Percentiles rank a stretch among this genome's conserved stretches.
phyloP scores from a whole-genome alignment of 495 filamentous ascomycete genomes.

The Cercophora sp. region DNA sequence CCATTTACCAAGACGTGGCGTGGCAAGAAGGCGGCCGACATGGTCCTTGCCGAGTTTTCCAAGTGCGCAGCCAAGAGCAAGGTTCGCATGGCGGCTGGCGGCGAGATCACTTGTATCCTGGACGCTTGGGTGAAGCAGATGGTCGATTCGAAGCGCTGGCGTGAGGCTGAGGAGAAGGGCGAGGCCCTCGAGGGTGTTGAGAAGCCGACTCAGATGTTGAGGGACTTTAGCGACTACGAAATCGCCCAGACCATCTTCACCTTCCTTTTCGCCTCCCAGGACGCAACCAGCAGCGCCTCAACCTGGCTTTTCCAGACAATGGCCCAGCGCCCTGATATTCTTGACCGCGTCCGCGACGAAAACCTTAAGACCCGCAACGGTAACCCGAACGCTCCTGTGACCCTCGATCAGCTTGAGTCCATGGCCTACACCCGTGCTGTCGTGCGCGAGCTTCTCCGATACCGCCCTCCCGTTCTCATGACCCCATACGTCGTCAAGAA shows the following conservation, averaged over 20 bases:
- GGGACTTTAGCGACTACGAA: conserved; percentile 86
- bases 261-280: conserved; percentile 96
- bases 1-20: conserved; percentile 97
- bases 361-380: conserved; percentile 76
- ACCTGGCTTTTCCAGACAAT: conserved; percentile 95
- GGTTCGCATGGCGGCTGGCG: conserved; percentile 86
- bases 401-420: conserved; percentile 79
- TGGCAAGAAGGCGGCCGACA: conserved; percentile 90
- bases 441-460: conserved; percentile 89
- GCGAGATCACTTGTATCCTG: conserved; percentile 85
- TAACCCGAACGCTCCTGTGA: conserved; percentile 64
- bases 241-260: conserved; percentile 95
- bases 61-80: conserved; percentile 92
- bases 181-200: conserved; percentile 59
- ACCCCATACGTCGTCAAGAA: conserved; percentile 95
- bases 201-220: conserved; percentile 77
- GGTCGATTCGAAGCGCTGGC: conserved; percentile 74
- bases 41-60: conserved; percentile 85
- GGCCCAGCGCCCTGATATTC: conserved; percentile 87
- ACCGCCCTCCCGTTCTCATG: conserved; percentile 97
- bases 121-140: conserved; percentile 89
- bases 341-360: conserved; percentile 90
- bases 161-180: conserved; percentile 65
- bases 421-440: conserved; percentile 90
- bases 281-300: conserved; percentile 86